Evolutionary conservation across 192 early-diverging fungal species (phyloP), one percentile per base, ranked within the genome.

Genomic region (Entophlyctis luteolus): DNA sequence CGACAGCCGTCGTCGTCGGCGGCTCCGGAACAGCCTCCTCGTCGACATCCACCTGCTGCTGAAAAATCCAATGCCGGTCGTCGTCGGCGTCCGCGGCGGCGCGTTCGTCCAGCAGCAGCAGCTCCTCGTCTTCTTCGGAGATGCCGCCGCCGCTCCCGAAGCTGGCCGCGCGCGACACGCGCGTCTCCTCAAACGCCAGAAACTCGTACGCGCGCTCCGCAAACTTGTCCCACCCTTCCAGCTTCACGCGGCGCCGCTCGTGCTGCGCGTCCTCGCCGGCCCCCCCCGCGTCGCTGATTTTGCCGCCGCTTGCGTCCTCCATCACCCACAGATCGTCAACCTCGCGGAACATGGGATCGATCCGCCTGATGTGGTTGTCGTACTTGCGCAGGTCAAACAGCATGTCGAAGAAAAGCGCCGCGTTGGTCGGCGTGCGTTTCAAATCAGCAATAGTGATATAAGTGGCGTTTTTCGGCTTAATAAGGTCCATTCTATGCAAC

Each of bases 181-280:
- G 49, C 18, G 36, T 42, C 60, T 84, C 82, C 56, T 85, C 83
- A 48, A 65, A 62, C 5, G 82, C 82, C 8, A 85, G 72, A 23
- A 77, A 65, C 33, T 81, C 76, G 60, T 86, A 86, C 4, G 80
- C 63, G 16, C 79, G 65, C 47, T 82, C 83, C 4, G 81, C 83
- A 70, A 83, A 86, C 70, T 86, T 86, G 48, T 86, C 83, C 79
- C 83, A 86, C 2, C 84, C 84, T 32, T 80, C 80, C 31, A 84
- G 55, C 36, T 77, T 74, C 22, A 81, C 52, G 1, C 67, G 25
- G 18, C 65, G 55, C n/a, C 67, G 73, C 20, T 28, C 6, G n/a
- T n/a, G n/a, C n/a, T n/a, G n/a, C n/a, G n/a, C n/a, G n/a, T n/a
- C n/a, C 6, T 28, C 49, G n/a, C 42, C 42, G n/a, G 42, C 42